phyloP scores from a whole-genome alignment of 805 yeast genomes.

The Cyberlindnera americana region DNA sequence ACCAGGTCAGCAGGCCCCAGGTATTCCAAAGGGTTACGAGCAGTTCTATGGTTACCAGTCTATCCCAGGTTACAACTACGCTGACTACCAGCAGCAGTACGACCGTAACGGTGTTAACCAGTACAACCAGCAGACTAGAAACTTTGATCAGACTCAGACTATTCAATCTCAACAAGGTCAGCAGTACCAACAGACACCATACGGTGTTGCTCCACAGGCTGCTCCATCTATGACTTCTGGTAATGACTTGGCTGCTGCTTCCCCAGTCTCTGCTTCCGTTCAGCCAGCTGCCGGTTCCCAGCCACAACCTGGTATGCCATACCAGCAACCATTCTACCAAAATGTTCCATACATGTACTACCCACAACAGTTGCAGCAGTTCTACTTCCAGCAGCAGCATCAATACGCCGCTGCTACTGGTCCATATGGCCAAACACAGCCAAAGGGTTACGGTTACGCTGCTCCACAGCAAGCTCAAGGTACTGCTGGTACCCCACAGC shows the following conservation, averaged over 20 bases:
- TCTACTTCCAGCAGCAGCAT: constrained; percentile 17
- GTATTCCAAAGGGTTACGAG: constrained; percentile 34
- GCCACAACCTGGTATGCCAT: constrained; percentile 26
- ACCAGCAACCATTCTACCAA: constrained; percentile 22
- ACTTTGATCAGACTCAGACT: constrained; percentile 11
- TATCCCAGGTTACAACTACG: constrained; percentile 17
- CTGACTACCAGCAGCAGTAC: constrained; percentile 15
- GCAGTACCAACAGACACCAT: constrained; percentile 27
- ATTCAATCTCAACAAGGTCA: constrained; percentile 19
- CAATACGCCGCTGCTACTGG: constrained; percentile 9
- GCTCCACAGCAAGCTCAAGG: constrained; percentile 15
- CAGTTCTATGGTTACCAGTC: constrained; percentile 25
- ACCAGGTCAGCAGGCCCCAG: constrained; percentile 18
- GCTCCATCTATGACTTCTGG: constrained; percentile 15
- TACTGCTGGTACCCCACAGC: constrained; percentile 11
- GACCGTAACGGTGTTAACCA: constrained; percentile 8
- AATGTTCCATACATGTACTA: constrained; percentile 25
- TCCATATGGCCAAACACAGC: constrained; percentile 20
- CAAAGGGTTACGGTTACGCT: constrained; percentile 21
- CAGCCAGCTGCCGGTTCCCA: constrained; percentile 25
- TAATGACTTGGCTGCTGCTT: constrained; percentile 22
- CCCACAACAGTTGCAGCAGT: constrained; percentile 21
- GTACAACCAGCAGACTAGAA: constrained; percentile 10
- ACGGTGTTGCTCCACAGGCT: constrained; percentile 27
- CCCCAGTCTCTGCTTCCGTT: constrained; percentile 28